Percentiles rank a stretch among this genome's conserved stretches.
Conservation (phyloP, 352 stramenopile genomes). For the Phytopythium chamaehyphon region DNA sequence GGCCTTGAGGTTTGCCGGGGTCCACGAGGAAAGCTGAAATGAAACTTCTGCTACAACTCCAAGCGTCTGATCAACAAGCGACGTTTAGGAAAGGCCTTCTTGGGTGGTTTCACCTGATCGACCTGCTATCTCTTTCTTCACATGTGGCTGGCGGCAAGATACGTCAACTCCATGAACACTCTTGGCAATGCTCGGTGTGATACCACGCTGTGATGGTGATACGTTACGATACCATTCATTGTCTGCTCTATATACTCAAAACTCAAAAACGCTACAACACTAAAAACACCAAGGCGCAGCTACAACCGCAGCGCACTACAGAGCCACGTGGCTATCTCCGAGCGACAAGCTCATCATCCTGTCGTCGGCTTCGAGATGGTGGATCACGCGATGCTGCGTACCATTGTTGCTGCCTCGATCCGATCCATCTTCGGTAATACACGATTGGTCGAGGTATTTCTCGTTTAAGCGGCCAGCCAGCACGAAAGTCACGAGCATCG, state of each 20-base stretch:
- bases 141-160: too few relatives aligned
- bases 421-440: conserved; percentile 2
- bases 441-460: conserved; percentile 10
- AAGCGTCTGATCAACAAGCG: conserved; percentile 1
- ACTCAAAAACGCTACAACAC: too few relatives aligned
- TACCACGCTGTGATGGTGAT: too few relatives aligned
- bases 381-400: conserved; percentile 3
- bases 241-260: too few relatives aligned
- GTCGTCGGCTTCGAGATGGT: conserved; percentile 4
- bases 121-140: too few relatives aligned
- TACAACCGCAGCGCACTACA: background rate
- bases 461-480: conserved; percentile 49
- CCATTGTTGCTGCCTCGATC: background rate
- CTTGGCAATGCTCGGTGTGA: too few relatives aligned
- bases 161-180: too few relatives aligned
- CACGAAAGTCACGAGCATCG: conserved; percentile 43
- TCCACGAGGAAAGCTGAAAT: background rate
- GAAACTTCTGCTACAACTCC: background rate
- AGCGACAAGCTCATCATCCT: conserved; percentile 6
- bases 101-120: too few relatives aligned
- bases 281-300: too few relatives aligned
- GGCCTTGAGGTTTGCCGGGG: background rate
- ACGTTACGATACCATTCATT: too few relatives aligned
- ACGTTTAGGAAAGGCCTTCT: conserved; percentile 1
- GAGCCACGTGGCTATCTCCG: conserved; percentile 2